Evolutionary conservation across 1,284 basidiomycete genomes (phyloP), one percentile per base, ranked within the genome.

Genomic region (Naganishia liquefaciens): DNA sequence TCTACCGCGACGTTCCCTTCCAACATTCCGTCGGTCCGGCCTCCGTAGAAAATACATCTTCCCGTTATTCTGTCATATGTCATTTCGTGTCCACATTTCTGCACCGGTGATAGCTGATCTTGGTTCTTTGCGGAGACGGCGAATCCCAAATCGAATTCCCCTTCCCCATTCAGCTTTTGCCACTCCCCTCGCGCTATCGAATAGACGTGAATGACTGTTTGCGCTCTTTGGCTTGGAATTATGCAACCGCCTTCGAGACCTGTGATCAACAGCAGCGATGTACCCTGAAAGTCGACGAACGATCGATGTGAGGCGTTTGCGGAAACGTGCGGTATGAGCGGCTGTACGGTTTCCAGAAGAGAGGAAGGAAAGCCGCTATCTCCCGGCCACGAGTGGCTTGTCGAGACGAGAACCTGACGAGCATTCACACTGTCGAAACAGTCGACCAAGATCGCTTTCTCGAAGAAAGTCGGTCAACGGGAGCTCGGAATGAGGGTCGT

Each of bases 131-230:
- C 43, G 15, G 30, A 40, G n/a, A 30, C 49, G 46, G 2, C 21
- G 30, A n/a, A 40, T 25, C 15, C 47, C 44, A 42, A 37, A 23
- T 40, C 19, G 9, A 60, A 39, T 1, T 30, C 55, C 15, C 27
- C 46, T n/a, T 40, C 47, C 28, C 47, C 19, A 28, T 21, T 21
- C 37, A 60, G 10, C 55, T 60, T 30, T n/a, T 39, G 33, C 55
- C 55, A 60, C 3, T 60, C 46, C 39, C 55, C 55, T 44, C n/a
- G 46, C 1, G 47, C 19, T 21, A 60, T 50, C 10, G 55, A 60
- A 49, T 39, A 60, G 21, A 33, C 44, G 33, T 49, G 39, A 10
- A 60, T 39, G 19, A 46, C 23, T 17, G 55, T 60, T 19, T 49
- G 46, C 19, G 39, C 25, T 30, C 49, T 33, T 19, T 33, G 4